Base-by-base conservation (phyloP, 768 basidiomycete species). In the Russula virescens region DNA sequence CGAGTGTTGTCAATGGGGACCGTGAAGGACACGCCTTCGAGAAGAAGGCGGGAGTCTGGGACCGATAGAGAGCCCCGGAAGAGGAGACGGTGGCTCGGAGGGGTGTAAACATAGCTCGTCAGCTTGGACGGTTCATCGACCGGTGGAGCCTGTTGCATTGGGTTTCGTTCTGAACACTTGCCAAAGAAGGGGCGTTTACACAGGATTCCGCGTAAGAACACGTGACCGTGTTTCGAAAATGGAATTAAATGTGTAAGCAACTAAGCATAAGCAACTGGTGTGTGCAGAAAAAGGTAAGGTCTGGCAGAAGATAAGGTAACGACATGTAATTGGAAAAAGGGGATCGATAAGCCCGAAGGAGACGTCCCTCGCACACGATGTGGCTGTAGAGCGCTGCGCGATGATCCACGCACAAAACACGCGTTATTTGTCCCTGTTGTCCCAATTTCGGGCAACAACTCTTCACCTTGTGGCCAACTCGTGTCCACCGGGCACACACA, bases 41-140 rank as follows among this genome's bases (percentile, higher is more conserved):
- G 81, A 2, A 80, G 75, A 23, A 91, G 74, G 53, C 87, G 75
- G 0, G 89, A 91, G 68, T 89, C 89, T 7, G 87, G 86, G 0
- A 91, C 72, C 1, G 87, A 85, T 10, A 91, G 77, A 0, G 88
- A 81, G 9, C 89, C 89, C 55, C 89, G 85, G 69, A 89, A 91
- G 26, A 91, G 80, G 0, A 89, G 79, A 45, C 89, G 86, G 65
- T 81, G 76, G 5, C 66, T 64, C 0, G 68, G 64, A 5, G 68
- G 56, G 3, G 65, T 47, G 35, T 48, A 82, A 64, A 66, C 78
- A 74, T 38, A 63, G 54, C 55, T 68, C 21, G 65, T 68, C 16
- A 66, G 46, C 46, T 62, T 62, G 2, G 40, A 23, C 10, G 58
- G 53, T 72, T 62, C 55, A 25, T 66, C 38, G n/a, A 11, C 21